These are phyloP conservation scores for Cystobasidiaceae sp. DNA, from an alignment of 1,284 basidiomycete genomes.

Conservation along the genomic window DNA sequence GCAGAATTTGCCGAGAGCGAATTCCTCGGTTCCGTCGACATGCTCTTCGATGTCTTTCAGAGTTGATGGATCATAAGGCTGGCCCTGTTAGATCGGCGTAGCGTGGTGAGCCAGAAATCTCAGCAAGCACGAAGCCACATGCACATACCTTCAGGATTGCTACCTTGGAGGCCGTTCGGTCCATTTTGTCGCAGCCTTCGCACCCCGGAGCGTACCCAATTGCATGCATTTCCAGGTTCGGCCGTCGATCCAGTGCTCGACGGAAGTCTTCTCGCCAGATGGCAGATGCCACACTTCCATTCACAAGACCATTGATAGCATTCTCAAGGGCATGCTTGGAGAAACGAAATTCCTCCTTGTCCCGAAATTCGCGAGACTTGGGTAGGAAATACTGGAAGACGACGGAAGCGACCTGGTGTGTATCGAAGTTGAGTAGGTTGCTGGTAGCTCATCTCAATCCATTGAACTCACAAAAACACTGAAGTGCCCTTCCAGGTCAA, in stretches of 20 bases:
- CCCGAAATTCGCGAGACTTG: neutral
- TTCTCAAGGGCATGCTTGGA: slow-evolving; percentile 4
- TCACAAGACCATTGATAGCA: slow-evolving; percentile 14
- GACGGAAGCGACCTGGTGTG: slow-evolving; percentile 5
- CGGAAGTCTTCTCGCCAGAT: slow-evolving; percentile 25
- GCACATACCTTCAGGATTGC: neutral
- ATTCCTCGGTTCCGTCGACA: neutral
- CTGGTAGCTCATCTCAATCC: neutral
- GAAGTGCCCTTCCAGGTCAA: slow-evolving; percentile 16
- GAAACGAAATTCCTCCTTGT: slow-evolving; percentile 5
- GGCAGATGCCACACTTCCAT: slow-evolving; percentile 5
- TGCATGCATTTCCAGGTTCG: neutral
- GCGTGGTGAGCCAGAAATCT: no score
- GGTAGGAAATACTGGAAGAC: slow-evolving; percentile 21
- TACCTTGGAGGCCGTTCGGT: slow-evolving; percentile 9
- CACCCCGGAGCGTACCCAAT: neutral
- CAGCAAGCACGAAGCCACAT: neutral
- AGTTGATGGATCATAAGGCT: slow-evolving; percentile 6
- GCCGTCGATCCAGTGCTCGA: slow-evolving; percentile 5
- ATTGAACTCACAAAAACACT: neutral
- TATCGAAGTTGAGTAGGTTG: neutral
- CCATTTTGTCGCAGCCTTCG: slow-evolving; percentile 22
- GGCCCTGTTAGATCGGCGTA: no score
- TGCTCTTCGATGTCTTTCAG: slow-evolving; percentile 1
- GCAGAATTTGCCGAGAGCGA: slow-evolving; percentile 22